Base-by-base conservation (phyloP, 2,329 filamentous ascomycete genomes). In the Exophiala sp. region DNA sequence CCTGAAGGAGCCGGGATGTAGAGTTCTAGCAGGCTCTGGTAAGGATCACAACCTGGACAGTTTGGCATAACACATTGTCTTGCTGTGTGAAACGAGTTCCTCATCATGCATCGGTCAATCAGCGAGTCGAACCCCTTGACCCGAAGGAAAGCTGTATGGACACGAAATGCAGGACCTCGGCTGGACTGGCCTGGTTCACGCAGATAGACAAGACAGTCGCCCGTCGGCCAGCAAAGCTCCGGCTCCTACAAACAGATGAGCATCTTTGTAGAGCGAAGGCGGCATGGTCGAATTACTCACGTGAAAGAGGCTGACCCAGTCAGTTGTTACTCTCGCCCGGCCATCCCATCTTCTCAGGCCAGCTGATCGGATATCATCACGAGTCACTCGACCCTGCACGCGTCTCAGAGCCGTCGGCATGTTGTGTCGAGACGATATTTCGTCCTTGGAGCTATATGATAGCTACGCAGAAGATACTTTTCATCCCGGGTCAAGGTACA, bases 311-410 rank as follows among this genome's bases (percentile, higher is more conserved):
- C 62, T 63, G 51, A 62, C 39, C 62, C 62, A 65, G 38, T 65
- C 61, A 7, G 60, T 62, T 2, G 60, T 63, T 10, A 62, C 55
- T 52, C 61, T 57, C 42, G 52, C 42, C 42, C 51, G 46, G 21
- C 62, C 62, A 57, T 65, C 59, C 62, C 62, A 65, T 44, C 61
- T 50, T 44, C 60, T 63, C 52, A 65, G 54, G n/a, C 60, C 60
- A 40, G 62, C 62, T 47, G 59, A 60, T 41, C 57, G 50, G 16
- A 64, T 55, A 35, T 62, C 60, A 11, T 64, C 58, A 18, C 56
- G 51, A 36, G 60, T 62, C 41, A 62, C 55, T 20, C 60, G 59
- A 47, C 62, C 60, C 41, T 59, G 57, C 20, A 53, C 40, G 35
- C 60, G 57, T 46, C 55, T 53, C 57, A 58, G 7, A 8, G 24